Conservation (phyloP, 2,329 filamentous ascomycete genomes). For the Botrytis fragariae region DNA sequence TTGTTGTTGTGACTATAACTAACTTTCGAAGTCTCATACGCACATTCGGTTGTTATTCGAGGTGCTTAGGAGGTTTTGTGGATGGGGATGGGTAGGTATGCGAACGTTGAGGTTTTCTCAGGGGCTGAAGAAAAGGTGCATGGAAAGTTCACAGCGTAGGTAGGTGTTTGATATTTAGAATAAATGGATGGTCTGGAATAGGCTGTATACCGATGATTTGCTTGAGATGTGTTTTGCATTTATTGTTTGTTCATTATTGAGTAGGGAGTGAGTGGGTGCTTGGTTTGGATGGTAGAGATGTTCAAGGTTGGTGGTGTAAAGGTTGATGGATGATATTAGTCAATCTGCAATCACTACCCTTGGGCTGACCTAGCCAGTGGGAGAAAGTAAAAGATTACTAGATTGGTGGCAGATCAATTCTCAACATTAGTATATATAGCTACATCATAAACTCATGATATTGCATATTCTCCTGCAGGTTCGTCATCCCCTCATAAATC, state of each 20-base stretch:
- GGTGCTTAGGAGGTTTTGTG: background rate
- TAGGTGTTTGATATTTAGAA: background rate
- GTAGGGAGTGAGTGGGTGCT: background rate
- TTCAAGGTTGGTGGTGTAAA: background rate
- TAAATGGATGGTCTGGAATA: background rate
- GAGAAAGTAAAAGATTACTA: background rate
- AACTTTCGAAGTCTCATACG: background rate
- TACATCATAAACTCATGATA: background rate
- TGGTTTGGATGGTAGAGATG: background rate
- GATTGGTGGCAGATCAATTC: background rate
- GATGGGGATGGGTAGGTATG: background rate
- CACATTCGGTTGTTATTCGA: background rate
- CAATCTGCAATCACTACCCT: background rate
- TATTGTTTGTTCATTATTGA: background rate
- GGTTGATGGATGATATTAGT: background rate
- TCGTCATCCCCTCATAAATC: background rate
- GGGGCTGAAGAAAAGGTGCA: fast-evolving
- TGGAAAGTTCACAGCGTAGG: background rate
- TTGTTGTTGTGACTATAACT: background rate
- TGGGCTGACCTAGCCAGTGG: too few species aligned
- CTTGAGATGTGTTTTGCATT: background rate
- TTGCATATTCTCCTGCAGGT: background rate
- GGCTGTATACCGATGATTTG: background rate
- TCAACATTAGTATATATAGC: background rate
- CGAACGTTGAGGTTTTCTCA: fast-evolving